Evolutionary conservation across 768 basidiomycete species (phyloP).

Genomic region (Crucibulum laeve): DNA sequence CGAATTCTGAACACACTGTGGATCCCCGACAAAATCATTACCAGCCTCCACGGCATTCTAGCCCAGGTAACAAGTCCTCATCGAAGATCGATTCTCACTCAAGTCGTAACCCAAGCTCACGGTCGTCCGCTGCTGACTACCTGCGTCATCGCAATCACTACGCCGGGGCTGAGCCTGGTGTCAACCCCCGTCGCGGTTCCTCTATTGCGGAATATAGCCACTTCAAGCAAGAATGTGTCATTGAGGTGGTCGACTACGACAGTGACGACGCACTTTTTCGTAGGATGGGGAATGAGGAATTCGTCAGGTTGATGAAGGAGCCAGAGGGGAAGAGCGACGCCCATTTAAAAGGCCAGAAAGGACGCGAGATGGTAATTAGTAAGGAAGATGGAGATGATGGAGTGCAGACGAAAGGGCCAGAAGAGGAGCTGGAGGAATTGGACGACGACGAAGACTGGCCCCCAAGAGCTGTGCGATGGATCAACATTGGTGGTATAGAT

Average conservation of each 20-base stretch:
- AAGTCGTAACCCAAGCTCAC: too few relatives aligned
- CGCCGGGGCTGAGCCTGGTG: constrained; percentile 61
- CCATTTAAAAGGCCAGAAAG: too few relatives aligned
- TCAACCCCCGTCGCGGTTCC: constrained; percentile 49
- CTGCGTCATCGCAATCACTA: constrained; percentile 12
- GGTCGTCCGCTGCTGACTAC: too few relatives aligned
- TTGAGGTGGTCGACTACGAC: constrained; percentile 60
- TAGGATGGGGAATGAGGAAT: constrained; percentile 45
- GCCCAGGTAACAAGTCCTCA: too few relatives aligned
- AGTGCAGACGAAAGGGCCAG: constrained; percentile 5
- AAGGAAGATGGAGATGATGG: too few relatives aligned
- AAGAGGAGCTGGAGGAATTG: constrained; percentile 1
- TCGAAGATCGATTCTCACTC: too few relatives aligned
- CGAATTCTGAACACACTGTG: too few relatives aligned
- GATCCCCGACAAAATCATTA: too few relatives aligned
- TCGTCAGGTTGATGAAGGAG: constrained; percentile 37
- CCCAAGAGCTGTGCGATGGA: constrained; percentile 45
- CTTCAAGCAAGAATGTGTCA: constrained; percentile 51
- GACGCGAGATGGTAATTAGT: too few relatives aligned
- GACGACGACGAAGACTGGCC: constrained; percentile 23
- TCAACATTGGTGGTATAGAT: constrained; percentile 56
- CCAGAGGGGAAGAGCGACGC: constrained; percentile 10
- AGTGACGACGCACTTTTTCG: constrained; percentile 36
- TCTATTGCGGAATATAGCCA: constrained; percentile 44
- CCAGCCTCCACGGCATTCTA: too few relatives aligned